phyloP scores from a whole-genome alignment of 768 basidiomycete genomes.

The Russula brevipes region DNA sequence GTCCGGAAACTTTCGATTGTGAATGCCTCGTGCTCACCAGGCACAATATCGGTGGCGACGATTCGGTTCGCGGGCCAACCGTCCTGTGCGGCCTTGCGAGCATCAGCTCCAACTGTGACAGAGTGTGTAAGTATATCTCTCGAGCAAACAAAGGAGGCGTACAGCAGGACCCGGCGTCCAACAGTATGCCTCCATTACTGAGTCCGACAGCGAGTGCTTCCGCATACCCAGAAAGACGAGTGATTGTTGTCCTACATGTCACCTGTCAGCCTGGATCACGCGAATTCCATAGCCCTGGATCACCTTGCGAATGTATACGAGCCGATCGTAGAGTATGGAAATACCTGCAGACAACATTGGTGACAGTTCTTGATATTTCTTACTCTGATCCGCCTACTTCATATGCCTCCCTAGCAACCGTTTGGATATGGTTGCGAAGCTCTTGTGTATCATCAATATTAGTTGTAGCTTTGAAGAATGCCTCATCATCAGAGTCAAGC shows the following conservation, averaged over 20 bases:
- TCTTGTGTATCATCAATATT: conserved; percentile 3
- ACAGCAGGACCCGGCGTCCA: conserved; percentile 47
- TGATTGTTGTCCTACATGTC: conserved; percentile 26
- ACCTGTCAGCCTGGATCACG: not conserved
- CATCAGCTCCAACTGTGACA: conserved; percentile 38
- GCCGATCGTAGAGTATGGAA: conserved; percentile 33
- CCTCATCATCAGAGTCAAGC: not conserved
- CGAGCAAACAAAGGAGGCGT: conserved; percentile 19
- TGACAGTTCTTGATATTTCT: not conserved
- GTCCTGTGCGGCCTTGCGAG: conserved; percentile 38
- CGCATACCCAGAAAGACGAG: conserved; percentile 29
- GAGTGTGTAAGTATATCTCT: not conserved
- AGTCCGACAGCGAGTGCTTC: conserved; percentile 35
- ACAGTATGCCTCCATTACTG: conserved; percentile 35
- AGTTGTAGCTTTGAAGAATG: conserved; percentile 11
- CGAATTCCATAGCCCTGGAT: not conserved
- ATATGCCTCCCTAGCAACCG: conserved; percentile 14
- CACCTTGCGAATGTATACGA: conserved; percentile 29
- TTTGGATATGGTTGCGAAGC: conserved; percentile 12
- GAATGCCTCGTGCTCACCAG: conserved; percentile 28
- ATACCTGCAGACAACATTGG: conserved; percentile 24
- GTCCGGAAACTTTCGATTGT: not conserved
- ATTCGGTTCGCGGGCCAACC: conserved; percentile 40
- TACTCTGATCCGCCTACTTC: not conserved
- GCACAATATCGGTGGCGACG: conserved; percentile 37